Evolutionary conservation across 306 rosid genomes (phyloP).

Genomic region (Ormosia semicastrata): DNA sequence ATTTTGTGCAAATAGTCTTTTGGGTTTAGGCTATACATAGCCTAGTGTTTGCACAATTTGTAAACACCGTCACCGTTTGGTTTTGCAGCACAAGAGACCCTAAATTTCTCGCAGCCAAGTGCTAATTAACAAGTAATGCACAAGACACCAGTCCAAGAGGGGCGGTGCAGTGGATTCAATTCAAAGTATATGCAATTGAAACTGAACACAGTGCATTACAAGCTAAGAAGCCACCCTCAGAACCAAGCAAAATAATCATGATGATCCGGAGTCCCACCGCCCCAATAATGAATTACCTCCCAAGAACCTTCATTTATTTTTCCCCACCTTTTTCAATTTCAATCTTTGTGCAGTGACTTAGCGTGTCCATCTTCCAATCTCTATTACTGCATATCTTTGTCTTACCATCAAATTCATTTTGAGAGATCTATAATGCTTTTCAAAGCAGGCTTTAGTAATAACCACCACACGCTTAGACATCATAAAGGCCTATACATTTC

Average conservation of each 20-base stretch:
- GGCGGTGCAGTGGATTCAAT: conserved; percentile 8
- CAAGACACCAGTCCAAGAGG: not conserved
- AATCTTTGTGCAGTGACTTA: conserved; percentile 16
- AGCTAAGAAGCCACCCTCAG: conserved; percentile 23
- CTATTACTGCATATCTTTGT: conserved; percentile 9
- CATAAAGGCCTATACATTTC: conserved; percentile 34
- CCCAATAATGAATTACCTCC: not conserved
- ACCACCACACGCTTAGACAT: conserved; percentile 15
- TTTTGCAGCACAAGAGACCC: not conserved
- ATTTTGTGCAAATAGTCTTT: not conserved
- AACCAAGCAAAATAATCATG: not conserved
- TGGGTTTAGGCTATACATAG: not conserved
- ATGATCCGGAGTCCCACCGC: not conserved
- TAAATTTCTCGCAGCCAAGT: not conserved
- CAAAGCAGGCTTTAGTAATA: conserved; percentile 16
- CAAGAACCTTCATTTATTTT: not conserved
- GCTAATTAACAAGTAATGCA: not conserved
- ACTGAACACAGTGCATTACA: conserved; percentile 21
- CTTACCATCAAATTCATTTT: not conserved
- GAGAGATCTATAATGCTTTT: conserved; percentile 12
- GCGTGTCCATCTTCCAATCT: conserved; percentile 51
- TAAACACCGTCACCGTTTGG: not conserved
- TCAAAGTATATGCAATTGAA: not conserved
- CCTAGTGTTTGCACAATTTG: not conserved
- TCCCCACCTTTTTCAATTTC: not conserved